A percentile compares a stretch with the other conserved stretches of the same genome.
Evolutionary conservation across 2,329 filamentous ascomycete species (phyloP).

Genomic region (Aspergillus uvarum): DNA sequence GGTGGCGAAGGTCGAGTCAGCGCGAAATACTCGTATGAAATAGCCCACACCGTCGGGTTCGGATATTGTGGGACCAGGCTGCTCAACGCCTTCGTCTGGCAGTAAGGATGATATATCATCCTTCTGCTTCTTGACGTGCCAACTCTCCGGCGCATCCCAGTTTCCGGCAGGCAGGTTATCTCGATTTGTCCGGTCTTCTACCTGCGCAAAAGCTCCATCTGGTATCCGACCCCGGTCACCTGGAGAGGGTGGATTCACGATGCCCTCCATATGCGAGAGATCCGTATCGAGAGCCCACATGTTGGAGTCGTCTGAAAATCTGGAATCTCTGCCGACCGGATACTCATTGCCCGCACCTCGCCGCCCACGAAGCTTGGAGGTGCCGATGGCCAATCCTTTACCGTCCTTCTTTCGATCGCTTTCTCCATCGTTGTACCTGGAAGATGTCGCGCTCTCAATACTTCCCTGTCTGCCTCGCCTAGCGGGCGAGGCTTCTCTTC

Average conservation of each 20-base stretch:
- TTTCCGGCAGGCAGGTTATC: slow-evolving; percentile 52
- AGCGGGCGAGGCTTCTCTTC: slow-evolving; percentile 35
- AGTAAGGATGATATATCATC: slow-evolving; percentile 38
- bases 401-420: slow-evolving; percentile 41
- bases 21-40: slow-evolving; percentile 92
- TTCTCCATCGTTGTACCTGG: slow-evolving; percentile 33
- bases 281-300: slow-evolving; percentile 84
- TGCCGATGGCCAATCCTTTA: slow-evolving; percentile 34
- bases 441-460: slow-evolving; percentile 29
- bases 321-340: slow-evolving; percentile 23
- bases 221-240: slow-evolving; percentile 53
- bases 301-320: slow-evolving; percentile 55
- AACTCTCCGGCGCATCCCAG: slow-evolving; percentile 96
- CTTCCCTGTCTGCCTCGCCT: slow-evolving; percentile 37
- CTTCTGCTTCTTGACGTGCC: slow-evolving; percentile 74
- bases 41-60: slow-evolving; percentile 76
- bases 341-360: slow-evolving; percentile 35
- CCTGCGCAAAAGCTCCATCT: slow-evolving; percentile 34
- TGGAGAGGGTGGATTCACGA: slow-evolving; percentile 73
- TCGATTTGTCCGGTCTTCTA: slow-evolving; percentile 29
- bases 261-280: slow-evolving; percentile 86
- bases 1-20: slow-evolving; percentile 91
- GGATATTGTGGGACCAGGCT: slow-evolving; percentile 63
- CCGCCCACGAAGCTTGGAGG: slow-evolving; percentile 35
- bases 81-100: slow-evolving; percentile 60